Evolutionary conservation across 139 green algal species (phyloP).

Genomic region (Chlamydomonas urium): DNA sequence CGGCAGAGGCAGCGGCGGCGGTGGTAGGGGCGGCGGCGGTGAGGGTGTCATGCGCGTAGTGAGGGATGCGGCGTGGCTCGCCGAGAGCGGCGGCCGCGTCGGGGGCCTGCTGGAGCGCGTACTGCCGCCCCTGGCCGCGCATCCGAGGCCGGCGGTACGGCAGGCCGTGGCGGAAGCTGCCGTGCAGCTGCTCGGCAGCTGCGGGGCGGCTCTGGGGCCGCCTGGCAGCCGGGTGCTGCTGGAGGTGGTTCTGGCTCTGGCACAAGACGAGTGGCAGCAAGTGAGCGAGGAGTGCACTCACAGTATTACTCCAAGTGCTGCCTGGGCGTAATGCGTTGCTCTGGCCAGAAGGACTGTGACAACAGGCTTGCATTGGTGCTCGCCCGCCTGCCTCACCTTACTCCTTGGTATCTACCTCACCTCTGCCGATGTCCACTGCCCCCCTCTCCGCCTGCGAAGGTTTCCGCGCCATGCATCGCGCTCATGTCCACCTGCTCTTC

Average conservation of each 20-base stretch:
- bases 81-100: slow-evolving; percentile 30
- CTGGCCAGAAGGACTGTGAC: no score
- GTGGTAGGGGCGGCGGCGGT: not conserved
- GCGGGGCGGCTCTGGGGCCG: slow-evolving; percentile 24
- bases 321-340: no score
- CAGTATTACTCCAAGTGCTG: no score
- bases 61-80: slow-evolving; percentile 40
- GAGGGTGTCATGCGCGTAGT: slow-evolving; percentile 27
- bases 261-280: slow-evolving; percentile 60
- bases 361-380: no score
- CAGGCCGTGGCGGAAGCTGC: slow-evolving; percentile 34
- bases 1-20: slow-evolving; percentile 4
- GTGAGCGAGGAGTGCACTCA: slow-evolving; percentile 40
- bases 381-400: no score
- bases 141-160: slow-evolving; percentile 51
- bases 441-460: no score
- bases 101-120: slow-evolving; percentile 35
- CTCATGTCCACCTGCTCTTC: no score
- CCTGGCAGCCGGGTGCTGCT: slow-evolving; percentile 16
- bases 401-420: no score
- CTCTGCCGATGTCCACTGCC: no score
- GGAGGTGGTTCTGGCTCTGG: slow-evolving; percentile 14
- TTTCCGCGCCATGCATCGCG: no score
- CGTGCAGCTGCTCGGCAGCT: slow-evolving; percentile 39
- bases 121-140: slow-evolving; percentile 52